These are phyloP conservation scores for Kuraishia molischiana DNA, from an alignment of 805 yeast genomes.

Conservation along the genomic window DNA sequence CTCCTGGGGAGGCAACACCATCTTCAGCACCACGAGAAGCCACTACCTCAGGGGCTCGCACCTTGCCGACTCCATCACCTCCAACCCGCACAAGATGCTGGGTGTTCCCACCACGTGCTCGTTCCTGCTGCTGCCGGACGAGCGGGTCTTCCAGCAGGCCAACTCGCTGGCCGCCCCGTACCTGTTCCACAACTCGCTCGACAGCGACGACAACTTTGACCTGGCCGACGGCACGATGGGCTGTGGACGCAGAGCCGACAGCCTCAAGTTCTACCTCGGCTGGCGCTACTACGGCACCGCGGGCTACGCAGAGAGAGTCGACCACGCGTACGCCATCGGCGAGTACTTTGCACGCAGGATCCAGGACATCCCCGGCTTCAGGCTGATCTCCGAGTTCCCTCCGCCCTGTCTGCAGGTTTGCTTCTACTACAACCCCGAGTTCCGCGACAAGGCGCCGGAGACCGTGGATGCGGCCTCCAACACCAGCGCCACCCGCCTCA, in stretches of 20 bases:
- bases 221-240: conserved; percentile 90
- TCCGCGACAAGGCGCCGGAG: conserved; percentile 5
- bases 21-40: conserved; percentile 44
- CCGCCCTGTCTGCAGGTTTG: conserved; percentile 83
- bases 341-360: conserved; percentile 47
- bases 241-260: conserved; percentile 80
- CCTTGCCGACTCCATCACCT: conserved; percentile 65
- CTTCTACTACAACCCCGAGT: conserved; percentile 53
- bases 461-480: conserved; percentile 21
- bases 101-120: conserved; percentile 81
- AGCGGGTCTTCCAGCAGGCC: conserved; percentile 52
- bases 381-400: conserved; percentile 42
- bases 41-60: conserved; percentile 47
- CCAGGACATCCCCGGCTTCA: conserved; percentile 31
- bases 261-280: conserved; percentile 65
- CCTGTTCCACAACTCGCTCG: conserved; percentile 53
- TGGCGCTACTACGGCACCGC: conserved; percentile 72
- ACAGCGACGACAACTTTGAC: conserved; percentile 50
- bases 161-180: conserved; percentile 77
- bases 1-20: conserved; percentile 84
- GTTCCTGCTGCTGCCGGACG: conserved; percentile 65
- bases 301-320: conserved; percentile 59
- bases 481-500: conserved; percentile 48
- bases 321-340: conserved; percentile 62
- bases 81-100: conserved; percentile 80